Percentiles rank a stretch among this genome's conserved stretches.
phyloP scores from a whole-genome alignment of 2,329 filamentous ascomycete species.

The Aspergillus awamori region DNA sequence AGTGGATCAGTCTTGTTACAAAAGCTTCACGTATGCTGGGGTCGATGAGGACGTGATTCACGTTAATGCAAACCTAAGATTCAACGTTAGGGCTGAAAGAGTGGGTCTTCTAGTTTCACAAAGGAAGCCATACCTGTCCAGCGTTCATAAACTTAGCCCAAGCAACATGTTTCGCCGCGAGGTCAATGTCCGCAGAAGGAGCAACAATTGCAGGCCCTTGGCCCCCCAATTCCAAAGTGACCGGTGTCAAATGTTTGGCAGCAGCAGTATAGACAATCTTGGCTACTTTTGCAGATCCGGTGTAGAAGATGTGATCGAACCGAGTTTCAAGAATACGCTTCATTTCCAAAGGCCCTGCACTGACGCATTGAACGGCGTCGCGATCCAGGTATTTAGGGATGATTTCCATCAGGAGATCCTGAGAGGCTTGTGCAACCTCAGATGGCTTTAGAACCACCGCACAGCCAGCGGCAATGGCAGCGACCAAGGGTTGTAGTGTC shows the following conservation, averaged over 20 bases:
- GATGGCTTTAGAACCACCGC: slow-evolving; percentile 51
- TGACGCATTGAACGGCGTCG: slow-evolving; percentile 39
- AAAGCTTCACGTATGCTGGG: slow-evolving; percentile 44
- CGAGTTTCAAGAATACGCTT: slow-evolving; percentile 40
- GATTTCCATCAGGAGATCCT: slow-evolving; percentile 45
- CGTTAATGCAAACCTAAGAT: slow-evolving; percentile 35
- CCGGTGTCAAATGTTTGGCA: slow-evolving; percentile 50
- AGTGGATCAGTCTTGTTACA: slow-evolving; percentile 36
- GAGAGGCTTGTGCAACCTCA: slow-evolving; percentile 40
- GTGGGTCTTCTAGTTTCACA: background rate
- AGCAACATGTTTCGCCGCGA: slow-evolving; percentile 49
- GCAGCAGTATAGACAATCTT: slow-evolving; percentile 45
- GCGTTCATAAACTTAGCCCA: slow-evolving; percentile 48
- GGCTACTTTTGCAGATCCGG: slow-evolving; percentile 45
- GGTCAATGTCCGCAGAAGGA: slow-evolving; percentile 45
- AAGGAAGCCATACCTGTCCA: slow-evolving; percentile 37
- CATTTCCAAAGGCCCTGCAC: slow-evolving; percentile 45
- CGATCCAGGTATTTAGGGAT: slow-evolving; percentile 49
- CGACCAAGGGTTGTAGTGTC: slow-evolving; percentile 44
- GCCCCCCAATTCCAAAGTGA: slow-evolving; percentile 51
- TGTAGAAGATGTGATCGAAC: slow-evolving; percentile 54
- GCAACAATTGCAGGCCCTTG: slow-evolving; percentile 51
- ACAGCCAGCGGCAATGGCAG: slow-evolving; percentile 50
- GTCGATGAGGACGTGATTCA: slow-evolving; percentile 52
- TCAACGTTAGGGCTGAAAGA: background rate